These are phyloP conservation scores for Candida coleopterorum DNA, from an alignment of 805 yeast species.

Conservation along the genomic window DNA sequence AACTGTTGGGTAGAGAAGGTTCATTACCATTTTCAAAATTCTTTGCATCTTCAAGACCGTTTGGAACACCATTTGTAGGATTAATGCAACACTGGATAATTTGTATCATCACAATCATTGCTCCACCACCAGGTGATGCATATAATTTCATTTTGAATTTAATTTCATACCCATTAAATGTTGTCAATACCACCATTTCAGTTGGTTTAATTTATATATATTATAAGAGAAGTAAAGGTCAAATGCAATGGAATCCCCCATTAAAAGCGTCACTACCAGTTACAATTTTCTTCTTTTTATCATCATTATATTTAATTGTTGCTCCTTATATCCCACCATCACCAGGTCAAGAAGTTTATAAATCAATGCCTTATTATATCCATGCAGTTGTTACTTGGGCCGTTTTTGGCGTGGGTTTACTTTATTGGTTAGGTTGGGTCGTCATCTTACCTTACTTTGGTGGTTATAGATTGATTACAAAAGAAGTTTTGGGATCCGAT, in stretches of 20 bases:
- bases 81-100: constrained; percentile 73
- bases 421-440: constrained; percentile 67
- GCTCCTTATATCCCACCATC: constrained; percentile 80
- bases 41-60: constrained; percentile 68
- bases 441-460: constrained; percentile 50
- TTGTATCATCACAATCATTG: constrained; percentile 67
- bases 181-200: constrained; percentile 64
- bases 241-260: constrained; percentile 63
- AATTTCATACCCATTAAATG: constrained; percentile 77
- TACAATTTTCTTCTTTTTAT: constrained; percentile 55
- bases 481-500: constrained; percentile 57
- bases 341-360: constrained; percentile 61
- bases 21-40: constrained; percentile 68
- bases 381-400: constrained; percentile 85
- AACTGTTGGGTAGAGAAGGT: constrained; percentile 80
- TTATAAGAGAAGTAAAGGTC: constrained; percentile 47
- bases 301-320: constrained; percentile 62
- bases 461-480: constrained; percentile 46
- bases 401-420: constrained; percentile 57
- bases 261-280: constrained; percentile 63
- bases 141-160: constrained; percentile 76
- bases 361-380: constrained; percentile 67
- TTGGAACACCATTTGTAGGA: constrained; percentile 69
- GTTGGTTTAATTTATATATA: constrained; percentile 58
- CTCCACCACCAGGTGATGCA: constrained; percentile 86